phyloP scores from a whole-genome alignment of 257 asterid species.

The Jacaranda mimosifolia region DNA sequence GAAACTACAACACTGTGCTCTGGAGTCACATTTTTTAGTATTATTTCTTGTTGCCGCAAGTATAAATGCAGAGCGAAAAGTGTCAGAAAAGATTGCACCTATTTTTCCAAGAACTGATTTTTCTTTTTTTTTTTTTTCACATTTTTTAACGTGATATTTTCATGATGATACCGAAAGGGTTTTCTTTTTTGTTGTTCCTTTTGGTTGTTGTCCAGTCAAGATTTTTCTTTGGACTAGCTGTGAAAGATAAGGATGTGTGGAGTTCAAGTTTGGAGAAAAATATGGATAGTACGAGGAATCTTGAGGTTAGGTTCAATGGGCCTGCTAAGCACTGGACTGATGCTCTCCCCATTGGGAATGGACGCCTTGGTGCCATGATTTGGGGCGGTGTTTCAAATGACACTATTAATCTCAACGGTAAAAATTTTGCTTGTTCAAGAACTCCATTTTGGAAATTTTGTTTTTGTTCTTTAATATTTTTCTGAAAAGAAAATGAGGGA shows the following conservation, averaged over 20 bases:
- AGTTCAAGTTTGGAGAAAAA: constrained; percentile 47
- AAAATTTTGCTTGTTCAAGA: background rate
- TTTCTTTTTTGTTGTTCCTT: constrained; percentile 25
- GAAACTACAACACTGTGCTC: background rate
- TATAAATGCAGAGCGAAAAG: constrained; percentile 5
- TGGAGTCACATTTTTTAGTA: background rate
- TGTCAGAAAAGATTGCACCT: constrained; percentile 8
- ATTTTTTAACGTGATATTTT: constrained; percentile 8
- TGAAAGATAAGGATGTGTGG: constrained; percentile 67
- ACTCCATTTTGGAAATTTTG: background rate
- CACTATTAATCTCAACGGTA: constrained; percentile 83
- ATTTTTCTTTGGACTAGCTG: constrained; percentile 35
- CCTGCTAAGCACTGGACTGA: constrained; percentile 83
- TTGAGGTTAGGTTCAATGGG: constrained; percentile 62
- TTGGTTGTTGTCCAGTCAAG: constrained; percentile 16
- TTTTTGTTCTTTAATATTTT: background rate
- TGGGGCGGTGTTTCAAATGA: constrained; percentile 79
- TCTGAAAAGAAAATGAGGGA: background rate
- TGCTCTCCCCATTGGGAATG: constrained; percentile 88
- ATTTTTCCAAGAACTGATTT: background rate
- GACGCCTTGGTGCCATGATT: constrained; percentile 89
- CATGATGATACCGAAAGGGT: constrained; percentile 30
- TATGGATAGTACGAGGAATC: constrained; percentile 42
- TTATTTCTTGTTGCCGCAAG: constrained; percentile 13
- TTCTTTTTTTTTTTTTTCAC: background rate